Conservation (phyloP, 495 filamentous ascomycete species). For the Umbilicaria muhlenbergii region DNA sequence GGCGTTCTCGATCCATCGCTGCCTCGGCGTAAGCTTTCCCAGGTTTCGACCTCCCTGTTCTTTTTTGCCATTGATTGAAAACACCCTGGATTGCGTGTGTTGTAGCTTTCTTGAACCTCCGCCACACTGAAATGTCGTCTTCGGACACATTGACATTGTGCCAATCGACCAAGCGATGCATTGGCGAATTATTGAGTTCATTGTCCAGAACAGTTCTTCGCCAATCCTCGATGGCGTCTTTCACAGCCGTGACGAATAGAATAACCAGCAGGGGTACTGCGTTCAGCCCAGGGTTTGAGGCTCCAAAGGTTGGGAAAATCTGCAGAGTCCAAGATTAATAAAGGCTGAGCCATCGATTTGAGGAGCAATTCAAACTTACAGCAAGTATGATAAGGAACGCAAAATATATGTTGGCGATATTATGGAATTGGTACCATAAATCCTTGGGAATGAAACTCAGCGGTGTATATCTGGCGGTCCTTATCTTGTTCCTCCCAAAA, state of each 20-base stretch:
- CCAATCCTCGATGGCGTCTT: constrained; percentile 98
- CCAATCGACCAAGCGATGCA: constrained; percentile 78
- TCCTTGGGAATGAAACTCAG: constrained; percentile 97
- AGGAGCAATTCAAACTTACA: constrained; percentile 37
- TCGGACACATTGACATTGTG: constrained; percentile 86
- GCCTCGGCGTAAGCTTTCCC: constrained; percentile 28
- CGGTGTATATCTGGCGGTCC: constrained; percentile 93
- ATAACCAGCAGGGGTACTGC: constrained; percentile 90
- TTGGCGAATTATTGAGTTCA: constrained; percentile 90
- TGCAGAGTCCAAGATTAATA: constrained; percentile 24
- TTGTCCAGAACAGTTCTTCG: constrained; percentile 82
- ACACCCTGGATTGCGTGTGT: constrained; percentile 39
- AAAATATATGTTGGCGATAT: constrained; percentile 97
- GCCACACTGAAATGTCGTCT: constrained; percentile 75
- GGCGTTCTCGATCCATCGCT: constrained; percentile 36
- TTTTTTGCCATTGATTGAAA: constrained; percentile 28
- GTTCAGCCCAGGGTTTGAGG: constrained; percentile 75
- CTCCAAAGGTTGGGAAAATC: constrained; percentile 95
- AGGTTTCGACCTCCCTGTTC: constrained; percentile 27
- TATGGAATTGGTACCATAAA: constrained; percentile 93
- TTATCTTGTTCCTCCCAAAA: constrained; percentile 88
- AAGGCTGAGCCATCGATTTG: background rate
- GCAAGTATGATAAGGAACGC: constrained; percentile 87
- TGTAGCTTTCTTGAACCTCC: constrained; percentile 80
- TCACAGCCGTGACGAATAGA: constrained; percentile 76